Evolutionary conservation across 2,329 filamentous ascomycete genomes (phyloP).

Genomic region (Mycogone perniciosa): DNA sequence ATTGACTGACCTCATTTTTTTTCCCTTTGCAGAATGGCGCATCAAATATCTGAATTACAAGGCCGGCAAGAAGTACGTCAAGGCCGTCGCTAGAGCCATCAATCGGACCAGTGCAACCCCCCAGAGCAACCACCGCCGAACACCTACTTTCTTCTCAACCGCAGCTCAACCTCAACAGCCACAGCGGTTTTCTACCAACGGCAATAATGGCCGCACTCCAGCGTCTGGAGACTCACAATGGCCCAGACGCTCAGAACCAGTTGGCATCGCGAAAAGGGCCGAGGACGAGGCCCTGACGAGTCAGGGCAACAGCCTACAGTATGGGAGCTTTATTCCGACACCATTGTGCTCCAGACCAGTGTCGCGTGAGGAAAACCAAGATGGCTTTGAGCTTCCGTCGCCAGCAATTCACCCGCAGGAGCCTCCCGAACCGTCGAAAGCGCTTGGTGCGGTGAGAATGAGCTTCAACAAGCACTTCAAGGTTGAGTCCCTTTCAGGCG

Average conservation of each 20-base stretch:
- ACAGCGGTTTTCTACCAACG: neutral
- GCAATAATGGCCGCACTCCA: neutral
- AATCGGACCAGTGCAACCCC: slow-evolving; percentile 53
- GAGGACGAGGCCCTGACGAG: slow-evolving; percentile 38
- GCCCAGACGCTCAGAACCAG: slow-evolving; percentile 1
- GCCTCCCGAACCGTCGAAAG: slow-evolving; percentile 17
- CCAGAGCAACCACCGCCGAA: slow-evolving; percentile 27
- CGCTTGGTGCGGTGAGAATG: slow-evolving; percentile 16
- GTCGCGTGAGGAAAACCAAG: slow-evolving; percentile 14
- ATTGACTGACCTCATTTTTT: neutral
- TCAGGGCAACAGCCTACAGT: slow-evolving; percentile 36
- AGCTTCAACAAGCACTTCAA: slow-evolving; percentile 7
- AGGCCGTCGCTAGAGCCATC: slow-evolving; percentile 69
- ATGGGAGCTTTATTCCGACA: slow-evolving; percentile 47
- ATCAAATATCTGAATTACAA: slow-evolving; percentile 95
- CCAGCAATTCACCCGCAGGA: slow-evolving; percentile 41
- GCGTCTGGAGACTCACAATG: slow-evolving; percentile 3
- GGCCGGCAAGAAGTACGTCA: slow-evolving; percentile 89
- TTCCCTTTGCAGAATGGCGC: slow-evolving; percentile 63
- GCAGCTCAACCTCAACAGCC: neutral
- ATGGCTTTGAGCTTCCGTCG: slow-evolving; percentile 46
- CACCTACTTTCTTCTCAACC: slow-evolving; percentile 22
- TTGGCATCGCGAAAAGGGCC: slow-evolving; percentile 5
- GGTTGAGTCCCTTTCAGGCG: slow-evolving; percentile 1
- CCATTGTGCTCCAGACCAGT: slow-evolving; percentile 27